A percentile compares a stretch with the other conserved stretches of the same genome.
phyloP scores from a whole-genome alignment of 176 grass and related monocot genomes.

The Melocanna baccifera region DNA sequence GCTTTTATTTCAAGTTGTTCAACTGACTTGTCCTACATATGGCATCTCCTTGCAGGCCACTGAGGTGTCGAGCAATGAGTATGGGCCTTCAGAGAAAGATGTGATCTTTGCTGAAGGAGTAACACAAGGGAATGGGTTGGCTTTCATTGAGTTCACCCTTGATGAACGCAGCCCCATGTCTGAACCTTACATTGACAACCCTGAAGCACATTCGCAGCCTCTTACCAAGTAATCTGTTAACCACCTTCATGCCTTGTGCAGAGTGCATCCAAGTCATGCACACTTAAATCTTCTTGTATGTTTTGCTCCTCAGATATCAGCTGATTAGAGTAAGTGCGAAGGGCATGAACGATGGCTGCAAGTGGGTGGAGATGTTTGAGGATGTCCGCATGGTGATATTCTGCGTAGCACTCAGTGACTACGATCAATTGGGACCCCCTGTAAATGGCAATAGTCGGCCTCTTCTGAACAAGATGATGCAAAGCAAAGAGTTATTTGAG shows the following conservation, averaged over 20 bases:
- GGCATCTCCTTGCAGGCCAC: constrained; percentile 60
- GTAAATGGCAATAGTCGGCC: constrained; percentile 33
- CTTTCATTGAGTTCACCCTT: constrained; percentile 81
- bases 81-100: constrained; percentile 95
- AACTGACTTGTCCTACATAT: not conserved
- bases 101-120: constrained; percentile 89
- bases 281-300: not conserved
- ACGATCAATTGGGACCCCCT: constrained; percentile 63
- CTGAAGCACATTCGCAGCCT: constrained; percentile 64
- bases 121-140: constrained; percentile 88
- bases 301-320: constrained; percentile 58
- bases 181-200: constrained; percentile 87
- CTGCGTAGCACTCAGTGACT: constrained; percentile 74
- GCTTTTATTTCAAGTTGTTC: not conserved
- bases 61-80: constrained; percentile 95
- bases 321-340: constrained; percentile 88
- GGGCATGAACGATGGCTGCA: constrained; percentile 88
- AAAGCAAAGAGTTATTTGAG: constrained; percentile 86
- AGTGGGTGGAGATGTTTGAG: constrained; percentile 99
- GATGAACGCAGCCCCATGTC: constrained; percentile 95
- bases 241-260: not conserved
- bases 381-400: constrained; percentile 91
- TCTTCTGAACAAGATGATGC: constrained; percentile 87
- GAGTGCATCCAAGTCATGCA: not conserved
- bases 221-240: constrained; percentile 68